These are phyloP conservation scores for Podaxis sp. DNA, from an alignment of 768 basidiomycete genomes.

Conservation along the genomic window DNA sequence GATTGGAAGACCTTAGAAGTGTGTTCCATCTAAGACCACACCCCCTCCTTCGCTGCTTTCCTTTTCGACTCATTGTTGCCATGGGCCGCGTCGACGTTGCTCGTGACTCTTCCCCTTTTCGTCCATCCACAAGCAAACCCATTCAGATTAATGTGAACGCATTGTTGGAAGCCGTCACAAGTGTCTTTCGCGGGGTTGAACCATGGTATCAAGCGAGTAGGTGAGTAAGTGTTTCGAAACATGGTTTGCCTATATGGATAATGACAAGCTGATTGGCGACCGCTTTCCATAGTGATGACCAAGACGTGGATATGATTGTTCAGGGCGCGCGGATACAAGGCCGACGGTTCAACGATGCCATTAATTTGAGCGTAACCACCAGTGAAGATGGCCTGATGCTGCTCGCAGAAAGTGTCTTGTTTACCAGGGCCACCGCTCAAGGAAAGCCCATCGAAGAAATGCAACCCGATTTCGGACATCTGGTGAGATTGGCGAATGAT, in stretches of 20 bases:
- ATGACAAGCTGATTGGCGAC: not conserved
- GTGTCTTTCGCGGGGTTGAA: not conserved
- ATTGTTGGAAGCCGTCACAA: not conserved
- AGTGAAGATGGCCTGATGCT: not conserved
- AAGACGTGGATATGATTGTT: not conserved
- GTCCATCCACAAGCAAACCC: no score
- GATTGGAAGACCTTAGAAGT: not conserved
- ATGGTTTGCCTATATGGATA: not conserved
- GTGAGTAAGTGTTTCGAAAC: not conserved
- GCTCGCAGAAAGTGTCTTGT: not conserved
- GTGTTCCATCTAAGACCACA: not conserved
- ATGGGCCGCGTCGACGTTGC: not conserved
- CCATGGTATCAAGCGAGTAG: constrained; percentile 1
- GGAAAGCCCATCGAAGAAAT: not conserved
- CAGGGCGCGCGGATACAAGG: not conserved
- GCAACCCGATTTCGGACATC: not conserved
- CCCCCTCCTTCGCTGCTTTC: not conserved
- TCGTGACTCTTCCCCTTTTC: not conserved
- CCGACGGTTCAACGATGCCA: not conserved
- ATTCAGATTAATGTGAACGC: not conserved
- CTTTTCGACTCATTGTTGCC: not conserved
- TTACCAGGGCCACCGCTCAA: not conserved
- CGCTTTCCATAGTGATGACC: not conserved
- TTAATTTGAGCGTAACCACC: not conserved
- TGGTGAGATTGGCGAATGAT: not conserved